phyloP scores from a whole-genome alignment of 169 alveolate genomes.

The Plasmodium sp. region DNA sequence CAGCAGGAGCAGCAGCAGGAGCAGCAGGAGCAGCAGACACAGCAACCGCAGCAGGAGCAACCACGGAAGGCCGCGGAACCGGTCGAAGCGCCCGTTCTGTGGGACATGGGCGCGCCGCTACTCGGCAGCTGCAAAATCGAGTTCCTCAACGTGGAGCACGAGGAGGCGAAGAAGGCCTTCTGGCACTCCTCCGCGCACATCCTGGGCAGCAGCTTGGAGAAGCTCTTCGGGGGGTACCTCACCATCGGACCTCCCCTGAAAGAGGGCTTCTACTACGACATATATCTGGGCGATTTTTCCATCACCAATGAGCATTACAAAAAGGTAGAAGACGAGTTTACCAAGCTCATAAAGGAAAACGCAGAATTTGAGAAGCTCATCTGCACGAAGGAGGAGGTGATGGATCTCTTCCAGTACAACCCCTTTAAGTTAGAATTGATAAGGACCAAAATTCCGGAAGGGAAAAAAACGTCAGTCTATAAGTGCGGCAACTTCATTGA shows the following conservation, averaged over 20 bases:
- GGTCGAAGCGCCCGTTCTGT: conserved; percentile 76
- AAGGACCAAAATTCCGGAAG: conserved; percentile 95
- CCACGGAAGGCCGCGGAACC: background rate
- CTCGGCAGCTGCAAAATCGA: conserved; percentile 96
- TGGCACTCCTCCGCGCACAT: conserved; percentile 99
- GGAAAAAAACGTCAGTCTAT: conserved; percentile 96
- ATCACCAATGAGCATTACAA: conserved; percentile 78
- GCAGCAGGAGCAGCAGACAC: too few relatives aligned
- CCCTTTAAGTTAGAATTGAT: conserved; percentile 98
- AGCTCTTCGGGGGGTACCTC: conserved; percentile 95
- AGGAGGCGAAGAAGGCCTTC: conserved; percentile 95
- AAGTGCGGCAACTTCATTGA: conserved; percentile 98
- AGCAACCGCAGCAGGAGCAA: background rate
- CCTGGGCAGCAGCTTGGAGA: conserved; percentile 94
- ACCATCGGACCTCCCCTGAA: conserved; percentile 97
- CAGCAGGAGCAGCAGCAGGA: background rate
- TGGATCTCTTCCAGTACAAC: conserved; percentile 95
- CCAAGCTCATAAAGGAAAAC: conserved; percentile 87
- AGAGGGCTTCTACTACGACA: conserved; percentile 98
- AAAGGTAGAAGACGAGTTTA: conserved; percentile 68
- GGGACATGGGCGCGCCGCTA: conserved; percentile 97
- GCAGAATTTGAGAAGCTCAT: conserved; percentile 95
- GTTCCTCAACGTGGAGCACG: conserved; percentile 93
- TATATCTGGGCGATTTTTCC: conserved; percentile 93
- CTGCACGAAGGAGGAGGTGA: conserved; percentile 97